These are phyloP conservation scores for Chaetomidium leptoderma DNA, from an alignment of 495 filamentous ascomycete species.

Conservation along the genomic window DNA sequence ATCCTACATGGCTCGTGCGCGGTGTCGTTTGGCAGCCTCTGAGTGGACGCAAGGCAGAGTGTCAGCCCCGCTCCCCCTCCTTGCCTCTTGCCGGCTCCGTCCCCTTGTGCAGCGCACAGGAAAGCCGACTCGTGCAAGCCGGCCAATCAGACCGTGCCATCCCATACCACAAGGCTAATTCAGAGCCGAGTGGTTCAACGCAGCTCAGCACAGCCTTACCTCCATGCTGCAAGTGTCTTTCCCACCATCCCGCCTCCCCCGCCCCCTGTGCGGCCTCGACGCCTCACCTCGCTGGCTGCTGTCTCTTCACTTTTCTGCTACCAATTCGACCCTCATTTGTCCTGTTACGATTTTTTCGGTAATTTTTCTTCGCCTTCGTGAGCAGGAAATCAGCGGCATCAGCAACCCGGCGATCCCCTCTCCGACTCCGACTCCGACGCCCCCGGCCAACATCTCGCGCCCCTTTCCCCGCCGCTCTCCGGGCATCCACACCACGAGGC, in stretches of 20 bases:
- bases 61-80: constrained; percentile 24
- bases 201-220: constrained; percentile 37
- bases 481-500: background rate
- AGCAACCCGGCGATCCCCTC: constrained; percentile 1
- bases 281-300: no score
- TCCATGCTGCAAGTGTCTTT: constrained; percentile 13
- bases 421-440: background rate
- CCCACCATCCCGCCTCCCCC: constrained; percentile 5
- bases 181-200: constrained; percentile 32
- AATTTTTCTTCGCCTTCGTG: background rate
- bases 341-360: background rate
- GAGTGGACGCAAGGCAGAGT: constrained; percentile 22
- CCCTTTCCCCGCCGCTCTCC: background rate
- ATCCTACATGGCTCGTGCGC: constrained; percentile 24
- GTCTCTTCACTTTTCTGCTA: constrained; percentile 15
- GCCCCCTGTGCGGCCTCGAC: constrained; percentile 25
- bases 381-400: background rate
- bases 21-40: constrained; percentile 16
- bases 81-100: constrained; percentile 10
- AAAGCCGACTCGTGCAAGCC: constrained; percentile 13
- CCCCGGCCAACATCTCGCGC: background rate
- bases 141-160: constrained; percentile 23
- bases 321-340: constrained; percentile 8
- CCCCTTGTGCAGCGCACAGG: constrained; percentile 4
- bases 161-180: constrained; percentile 36